phyloP scores from a whole-genome alignment of 2,329 filamentous ascomycete species.

The Sphaerostilbella broomeana region DNA sequence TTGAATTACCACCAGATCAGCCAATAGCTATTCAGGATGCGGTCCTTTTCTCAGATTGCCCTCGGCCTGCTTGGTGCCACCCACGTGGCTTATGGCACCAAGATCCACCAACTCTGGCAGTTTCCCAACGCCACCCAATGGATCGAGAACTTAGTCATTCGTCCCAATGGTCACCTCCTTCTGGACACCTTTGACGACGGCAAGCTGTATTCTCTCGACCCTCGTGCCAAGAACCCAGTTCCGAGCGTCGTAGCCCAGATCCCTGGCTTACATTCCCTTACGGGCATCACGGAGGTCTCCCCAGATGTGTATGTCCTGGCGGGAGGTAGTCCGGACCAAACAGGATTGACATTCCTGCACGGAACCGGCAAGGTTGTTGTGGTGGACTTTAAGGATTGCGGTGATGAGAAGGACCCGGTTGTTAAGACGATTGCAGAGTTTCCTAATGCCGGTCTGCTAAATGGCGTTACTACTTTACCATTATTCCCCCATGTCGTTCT shows the following conservation, averaged over 20 bases:
- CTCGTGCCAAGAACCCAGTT: background rate
- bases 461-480: conserved; percentile 19
- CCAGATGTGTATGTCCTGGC: conserved; percentile 18
- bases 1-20: too few species aligned
- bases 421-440: conserved; percentile 10
- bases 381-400: conserved; percentile 11
- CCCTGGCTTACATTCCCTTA: conserved; percentile 9
- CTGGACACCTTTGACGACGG: conserved; percentile 16
- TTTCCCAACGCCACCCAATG: conserved; percentile 15
- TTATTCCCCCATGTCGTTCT: conserved; percentile 15
- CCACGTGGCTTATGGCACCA: background rate
- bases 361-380: conserved; percentile 14
- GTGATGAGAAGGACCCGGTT: background rate
- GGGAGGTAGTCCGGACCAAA: conserved; percentile 13
- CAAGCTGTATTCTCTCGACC: conserved; percentile 13
- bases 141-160: conserved; percentile 19
- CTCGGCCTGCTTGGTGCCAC: background rate
- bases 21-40: too few species aligned
- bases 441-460: conserved; percentile 14
- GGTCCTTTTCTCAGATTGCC: background rate
- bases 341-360: conserved; percentile 4
- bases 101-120: conserved; percentile 24
- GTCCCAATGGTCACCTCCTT: conserved; percentile 16
- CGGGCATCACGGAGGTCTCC: conserved; percentile 17
- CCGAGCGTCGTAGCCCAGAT: conserved; percentile 14